Evolutionary conservation across 2,329 filamentous ascomycete species (phyloP).

Genomic region (Alternaria rosae): DNA sequence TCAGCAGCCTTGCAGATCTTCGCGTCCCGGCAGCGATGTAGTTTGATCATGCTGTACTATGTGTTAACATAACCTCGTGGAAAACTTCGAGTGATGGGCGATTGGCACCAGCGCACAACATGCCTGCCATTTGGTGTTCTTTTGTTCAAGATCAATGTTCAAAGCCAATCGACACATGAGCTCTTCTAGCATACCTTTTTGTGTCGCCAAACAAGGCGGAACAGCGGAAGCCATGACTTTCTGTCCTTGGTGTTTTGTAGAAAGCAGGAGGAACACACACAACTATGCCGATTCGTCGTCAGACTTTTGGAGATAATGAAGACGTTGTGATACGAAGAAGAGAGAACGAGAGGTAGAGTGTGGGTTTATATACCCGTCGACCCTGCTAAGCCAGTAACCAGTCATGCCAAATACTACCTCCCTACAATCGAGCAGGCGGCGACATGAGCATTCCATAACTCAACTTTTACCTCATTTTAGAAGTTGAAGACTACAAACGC

Average conservation of each 20-base stretch:
- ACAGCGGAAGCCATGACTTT: neutral
- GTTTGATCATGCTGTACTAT: too few relatives aligned
- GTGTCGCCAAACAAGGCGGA: neutral
- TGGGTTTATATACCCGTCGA: neutral
- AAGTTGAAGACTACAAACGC: too few relatives aligned
- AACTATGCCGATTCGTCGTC: rapidly evolving
- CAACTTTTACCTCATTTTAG: too few relatives aligned
- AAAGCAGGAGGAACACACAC: neutral
- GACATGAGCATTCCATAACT: neutral
- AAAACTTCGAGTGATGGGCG: too few relatives aligned
- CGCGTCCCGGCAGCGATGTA: too few relatives aligned
- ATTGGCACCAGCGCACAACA: too few relatives aligned
- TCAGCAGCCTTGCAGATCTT: too few relatives aligned
- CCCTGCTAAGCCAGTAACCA: neutral
- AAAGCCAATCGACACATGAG: too few relatives aligned
- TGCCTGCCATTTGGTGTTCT: too few relatives aligned
- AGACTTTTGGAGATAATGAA: neutral
- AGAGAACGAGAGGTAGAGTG: neutral
- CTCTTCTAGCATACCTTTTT: rapidly evolving
- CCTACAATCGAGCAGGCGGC: neutral
- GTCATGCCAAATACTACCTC: neutral
- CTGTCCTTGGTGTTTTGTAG: rapidly evolving
- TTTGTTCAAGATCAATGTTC: too few relatives aligned
- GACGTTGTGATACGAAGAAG: neutral
- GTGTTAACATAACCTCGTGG: too few relatives aligned